Percentiles rank a stretch among this genome's conserved stretches.
Conservation (phyloP, 805 yeast genomes). For the Lipomyces kockii region DNA sequence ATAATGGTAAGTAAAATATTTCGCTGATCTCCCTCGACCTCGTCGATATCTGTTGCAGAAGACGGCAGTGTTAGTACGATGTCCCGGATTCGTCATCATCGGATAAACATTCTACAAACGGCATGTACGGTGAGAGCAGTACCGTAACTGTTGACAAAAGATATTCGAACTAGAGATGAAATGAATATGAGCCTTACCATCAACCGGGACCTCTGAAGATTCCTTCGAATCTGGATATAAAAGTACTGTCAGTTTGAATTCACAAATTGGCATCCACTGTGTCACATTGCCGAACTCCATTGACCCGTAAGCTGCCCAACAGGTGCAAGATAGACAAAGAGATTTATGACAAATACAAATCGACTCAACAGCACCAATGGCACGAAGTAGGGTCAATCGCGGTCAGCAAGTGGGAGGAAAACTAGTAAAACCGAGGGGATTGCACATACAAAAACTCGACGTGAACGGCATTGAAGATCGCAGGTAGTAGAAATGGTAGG, state of each 20-base stretch:
- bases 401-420: background rate
- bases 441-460: constrained; percentile 2
- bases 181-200: constrained; percentile 1
- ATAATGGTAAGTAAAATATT: constrained; percentile 85
- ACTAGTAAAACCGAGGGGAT: background rate
- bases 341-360: background rate
- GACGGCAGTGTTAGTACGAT: background rate
- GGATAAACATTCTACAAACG: background rate
- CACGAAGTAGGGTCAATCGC: constrained; percentile 1
- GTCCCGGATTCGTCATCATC: background rate
- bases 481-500: background rate
- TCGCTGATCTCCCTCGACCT: constrained; percentile 88
- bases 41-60: constrained; percentile 68
- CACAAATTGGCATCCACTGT: background rate
- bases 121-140: background rate
- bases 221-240: constrained; percentile 6
- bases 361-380: background rate
- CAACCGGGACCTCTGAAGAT: constrained; percentile 5
- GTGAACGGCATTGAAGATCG: constrained; percentile 1
- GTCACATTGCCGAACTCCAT: background rate
- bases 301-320: background rate
- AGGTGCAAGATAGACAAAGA: background rate
- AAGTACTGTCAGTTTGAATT: background rate
- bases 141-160: background rate
- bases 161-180: background rate